Conservation (phyloP, 441 rosid genomes). For the Gossypium lobatum region DNA sequence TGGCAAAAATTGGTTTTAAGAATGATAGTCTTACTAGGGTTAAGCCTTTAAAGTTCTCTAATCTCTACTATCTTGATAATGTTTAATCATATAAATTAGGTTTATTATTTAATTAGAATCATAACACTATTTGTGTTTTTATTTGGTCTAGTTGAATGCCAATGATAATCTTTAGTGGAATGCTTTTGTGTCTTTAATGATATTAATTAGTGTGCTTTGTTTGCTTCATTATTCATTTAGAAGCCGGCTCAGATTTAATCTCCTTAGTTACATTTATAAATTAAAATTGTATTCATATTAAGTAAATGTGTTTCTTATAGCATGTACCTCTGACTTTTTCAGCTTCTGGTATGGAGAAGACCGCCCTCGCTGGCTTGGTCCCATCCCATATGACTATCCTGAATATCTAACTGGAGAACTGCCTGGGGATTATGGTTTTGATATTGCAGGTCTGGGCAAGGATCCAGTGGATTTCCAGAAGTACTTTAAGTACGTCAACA, state of each 20-base stretch:
- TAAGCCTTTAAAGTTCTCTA: background rate
- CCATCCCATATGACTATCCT: slow-evolving; percentile 72
- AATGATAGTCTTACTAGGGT: background rate
- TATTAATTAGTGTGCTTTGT: background rate
- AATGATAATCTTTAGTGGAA: background rate
- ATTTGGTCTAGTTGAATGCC: background rate
- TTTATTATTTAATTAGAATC: background rate
- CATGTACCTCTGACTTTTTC: slow-evolving; percentile 25
- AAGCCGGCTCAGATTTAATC: background rate
- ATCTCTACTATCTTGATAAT: background rate
- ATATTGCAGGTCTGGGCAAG: slow-evolving; percentile 67
- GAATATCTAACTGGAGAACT: slow-evolving; percentile 65
- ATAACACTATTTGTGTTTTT: background rate
- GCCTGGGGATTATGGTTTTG: slow-evolving; percentile 94
- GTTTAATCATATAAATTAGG: background rate
- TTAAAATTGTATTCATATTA: background rate
- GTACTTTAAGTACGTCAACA: slow-evolving; percentile 58
- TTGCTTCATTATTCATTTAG: background rate
- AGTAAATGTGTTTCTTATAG: background rate
- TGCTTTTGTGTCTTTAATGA: background rate
- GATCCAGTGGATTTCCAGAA: slow-evolving; percentile 54
- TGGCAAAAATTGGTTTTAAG: background rate
- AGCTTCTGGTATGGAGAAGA: slow-evolving; percentile 84
- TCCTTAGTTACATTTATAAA: background rate
- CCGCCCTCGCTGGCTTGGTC: slow-evolving; percentile 95